Conservation (phyloP, 805 yeast species). For the Candida sphagnicola region DNA sequence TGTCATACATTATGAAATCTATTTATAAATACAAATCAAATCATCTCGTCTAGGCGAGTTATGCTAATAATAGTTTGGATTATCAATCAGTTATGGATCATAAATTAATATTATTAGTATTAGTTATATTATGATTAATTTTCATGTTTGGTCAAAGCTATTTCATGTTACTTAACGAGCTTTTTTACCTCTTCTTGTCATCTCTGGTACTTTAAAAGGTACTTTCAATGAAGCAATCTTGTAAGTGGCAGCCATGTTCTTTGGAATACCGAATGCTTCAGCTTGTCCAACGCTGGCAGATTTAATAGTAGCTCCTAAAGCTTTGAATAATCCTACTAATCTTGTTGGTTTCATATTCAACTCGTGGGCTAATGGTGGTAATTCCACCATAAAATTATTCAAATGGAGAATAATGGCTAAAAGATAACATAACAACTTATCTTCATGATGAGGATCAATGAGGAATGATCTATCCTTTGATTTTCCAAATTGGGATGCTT, state of each 20-base stretch:
- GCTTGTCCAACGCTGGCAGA: slow-evolving; percentile 70
- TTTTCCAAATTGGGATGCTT: slow-evolving; percentile 64
- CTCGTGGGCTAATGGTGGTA: slow-evolving; percentile 82
- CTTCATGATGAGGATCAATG: slow-evolving; percentile 86
- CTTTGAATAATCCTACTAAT: slow-evolving; percentile 63
- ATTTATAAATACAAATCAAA: background rate
- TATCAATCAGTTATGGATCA: background rate
- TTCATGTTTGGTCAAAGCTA: too few relatives aligned
- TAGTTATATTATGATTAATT: too few relatives aligned
- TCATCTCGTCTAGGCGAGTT: slow-evolving; percentile 1
- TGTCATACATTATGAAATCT: background rate
- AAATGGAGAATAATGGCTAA: slow-evolving; percentile 71
- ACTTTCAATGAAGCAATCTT: slow-evolving; percentile 82
- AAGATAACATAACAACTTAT: slow-evolving; percentile 76
- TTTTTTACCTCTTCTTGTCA: slow-evolving; percentile 56
- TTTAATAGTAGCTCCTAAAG: slow-evolving; percentile 78
- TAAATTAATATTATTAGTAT: too few relatives aligned
- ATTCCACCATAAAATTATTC: slow-evolving; percentile 68
- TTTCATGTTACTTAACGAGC: slow-evolving; percentile 2
- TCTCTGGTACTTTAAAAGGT: slow-evolving; percentile 85
- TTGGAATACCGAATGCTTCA: slow-evolving; percentile 66
- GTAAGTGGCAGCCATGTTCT: slow-evolving; percentile 54
- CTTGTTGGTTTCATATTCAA: slow-evolving; percentile 75
- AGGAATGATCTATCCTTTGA: slow-evolving; percentile 72
- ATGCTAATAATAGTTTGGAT: slow-evolving; percentile 1